Evolutionary conservation across 352 stramenopile genomes (phyloP).

Genomic region (Globisporangium alternatum): DNA sequence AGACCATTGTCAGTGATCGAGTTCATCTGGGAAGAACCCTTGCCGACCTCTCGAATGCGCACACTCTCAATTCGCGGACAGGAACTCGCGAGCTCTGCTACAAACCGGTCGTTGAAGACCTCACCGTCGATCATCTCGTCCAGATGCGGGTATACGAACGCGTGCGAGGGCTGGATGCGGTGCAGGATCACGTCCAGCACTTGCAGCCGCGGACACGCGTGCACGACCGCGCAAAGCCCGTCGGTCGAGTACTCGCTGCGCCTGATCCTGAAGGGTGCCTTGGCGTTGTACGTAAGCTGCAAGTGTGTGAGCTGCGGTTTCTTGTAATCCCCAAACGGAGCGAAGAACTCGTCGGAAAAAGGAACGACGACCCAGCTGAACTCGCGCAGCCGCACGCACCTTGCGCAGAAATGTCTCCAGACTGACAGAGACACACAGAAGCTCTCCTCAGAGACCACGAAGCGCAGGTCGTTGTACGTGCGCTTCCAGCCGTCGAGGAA

Average conservation of each 20-base stretch:
- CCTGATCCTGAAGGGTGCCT: slow-evolving; percentile 43
- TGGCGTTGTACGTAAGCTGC: slow-evolving; percentile 52
- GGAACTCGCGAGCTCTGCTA: slow-evolving; percentile 20
- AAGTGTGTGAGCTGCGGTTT: slow-evolving; percentile 39
- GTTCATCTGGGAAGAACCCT: slow-evolving; percentile 20
- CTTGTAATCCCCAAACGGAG: slow-evolving; percentile 35
- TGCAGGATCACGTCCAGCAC: slow-evolving; percentile 49
- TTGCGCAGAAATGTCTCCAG: slow-evolving; percentile 44
- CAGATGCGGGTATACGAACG: slow-evolving; percentile 50
- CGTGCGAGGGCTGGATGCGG: slow-evolving; percentile 39
- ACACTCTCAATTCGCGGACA: slow-evolving; percentile 29
- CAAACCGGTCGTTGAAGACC: slow-evolving; percentile 48
- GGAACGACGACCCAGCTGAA: slow-evolving; percentile 72
- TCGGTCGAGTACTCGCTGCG: slow-evolving; percentile 47
- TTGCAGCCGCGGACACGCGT: slow-evolving; percentile 27
- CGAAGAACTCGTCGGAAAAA: slow-evolving; percentile 66
- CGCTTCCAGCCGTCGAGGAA: slow-evolving; percentile 67
- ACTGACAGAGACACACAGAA: slow-evolving; percentile 29
- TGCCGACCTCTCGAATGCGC: slow-evolving; percentile 34
- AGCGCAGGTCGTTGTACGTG: slow-evolving; percentile 39
- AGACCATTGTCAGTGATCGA: slow-evolving; percentile 38
- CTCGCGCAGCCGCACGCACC: slow-evolving; percentile 39
- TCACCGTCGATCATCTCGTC: slow-evolving; percentile 56
- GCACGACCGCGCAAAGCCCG: slow-evolving; percentile 33
- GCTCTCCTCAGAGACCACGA: slow-evolving; percentile 39